Conservation (phyloP, 768 basidiomycete genomes). For the Psilocybe cyanescens region DNA sequence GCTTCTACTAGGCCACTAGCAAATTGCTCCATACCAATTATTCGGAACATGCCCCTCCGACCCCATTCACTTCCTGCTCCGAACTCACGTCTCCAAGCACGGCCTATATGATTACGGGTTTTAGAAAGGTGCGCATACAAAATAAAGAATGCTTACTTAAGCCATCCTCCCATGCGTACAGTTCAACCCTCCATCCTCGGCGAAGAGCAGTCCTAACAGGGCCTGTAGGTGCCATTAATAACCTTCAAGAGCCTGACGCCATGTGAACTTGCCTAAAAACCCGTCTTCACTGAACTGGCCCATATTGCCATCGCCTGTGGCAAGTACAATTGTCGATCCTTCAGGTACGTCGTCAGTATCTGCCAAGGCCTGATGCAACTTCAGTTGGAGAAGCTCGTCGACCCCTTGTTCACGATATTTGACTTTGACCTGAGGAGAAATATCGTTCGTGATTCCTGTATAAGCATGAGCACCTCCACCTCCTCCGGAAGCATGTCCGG, state of each 20-base stretch:
- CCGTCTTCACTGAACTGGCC: slow-evolving; percentile 94
- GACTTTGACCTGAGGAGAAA: slow-evolving; percentile 38
- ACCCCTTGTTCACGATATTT: slow-evolving; percentile 92
- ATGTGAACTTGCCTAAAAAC: slow-evolving; percentile 59
- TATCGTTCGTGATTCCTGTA: slow-evolving; percentile 18
- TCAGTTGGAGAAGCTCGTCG: slow-evolving; percentile 92
- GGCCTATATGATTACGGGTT: slow-evolving; percentile 31
- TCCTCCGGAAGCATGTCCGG: slow-evolving; percentile 20
- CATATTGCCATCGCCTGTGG: slow-evolving; percentile 92
- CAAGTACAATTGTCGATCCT: slow-evolving; percentile 83
- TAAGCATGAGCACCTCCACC: slow-evolving; percentile 16
- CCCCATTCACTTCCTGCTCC: slow-evolving; percentile 61
- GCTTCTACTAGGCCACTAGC: slow-evolving; percentile 58
- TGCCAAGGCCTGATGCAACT: slow-evolving; percentile 85
- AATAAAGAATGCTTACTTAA: slow-evolving; percentile 50
- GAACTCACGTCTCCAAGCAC: slow-evolving; percentile 77
- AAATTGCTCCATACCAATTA: slow-evolving; percentile 72
- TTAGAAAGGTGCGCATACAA: background rate
- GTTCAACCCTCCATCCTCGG: slow-evolving; percentile 93
- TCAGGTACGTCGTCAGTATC: slow-evolving; percentile 66
- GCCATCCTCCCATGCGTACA: slow-evolving; percentile 91
- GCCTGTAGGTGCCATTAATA: slow-evolving; percentile 31
- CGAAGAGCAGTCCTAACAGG: slow-evolving; percentile 85
- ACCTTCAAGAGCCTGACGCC: background rate
- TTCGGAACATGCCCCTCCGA: slow-evolving; percentile 48